Base-by-base conservation (phyloP, 306 rosid species). In the Macrotyloma uniflorum region DNA sequence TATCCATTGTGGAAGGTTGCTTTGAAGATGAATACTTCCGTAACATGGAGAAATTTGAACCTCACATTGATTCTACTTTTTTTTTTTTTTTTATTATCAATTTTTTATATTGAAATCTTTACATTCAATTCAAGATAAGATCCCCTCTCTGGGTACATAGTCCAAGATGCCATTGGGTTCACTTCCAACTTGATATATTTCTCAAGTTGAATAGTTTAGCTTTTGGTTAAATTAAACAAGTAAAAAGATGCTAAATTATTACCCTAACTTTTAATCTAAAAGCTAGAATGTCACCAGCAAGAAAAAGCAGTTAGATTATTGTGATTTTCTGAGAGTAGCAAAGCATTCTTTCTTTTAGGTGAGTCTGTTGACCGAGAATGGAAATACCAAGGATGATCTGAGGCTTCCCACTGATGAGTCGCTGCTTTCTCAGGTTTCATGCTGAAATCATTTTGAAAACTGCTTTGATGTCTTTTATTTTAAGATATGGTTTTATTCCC, bases 331-430 rank as follows among this genome's bases (percentile, higher is more conserved):
- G 30, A 22, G 45, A 16, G 65, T 62, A 47, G 50, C 57, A 8
- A 33, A 61, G 23, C 46, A 57, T 73, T 19, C 75, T 66, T 51
- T 49, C 58, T 54, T 82, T 78, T 77, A 91, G 92, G 97, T 85
- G 87, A 88, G 91, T 82, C 90, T 91, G 49, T 64, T 86, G 70
- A 88, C 92, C 82, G 91, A 91, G 1, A 88, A 80, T 53, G 97
- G 97, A 83, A 88, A 85, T 85, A 91, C 92, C 70, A 88, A 88
- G 88, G 97, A 91, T 84, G 97, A 89, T 65, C 82, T 91, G 85
- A 88, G 73, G 87, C 94, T 91, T 85, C 94, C 94, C 49, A 89
- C 92, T 26, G 94, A 91, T 70, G 97, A 89, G 3, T 38, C 67
- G 36, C 85, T 91, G 69, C 91, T 89, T 50, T 36, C 86, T 53